Conservation (phyloP, 2,329 filamentous ascomycete species). For the Ophiobolus disseminans region DNA sequence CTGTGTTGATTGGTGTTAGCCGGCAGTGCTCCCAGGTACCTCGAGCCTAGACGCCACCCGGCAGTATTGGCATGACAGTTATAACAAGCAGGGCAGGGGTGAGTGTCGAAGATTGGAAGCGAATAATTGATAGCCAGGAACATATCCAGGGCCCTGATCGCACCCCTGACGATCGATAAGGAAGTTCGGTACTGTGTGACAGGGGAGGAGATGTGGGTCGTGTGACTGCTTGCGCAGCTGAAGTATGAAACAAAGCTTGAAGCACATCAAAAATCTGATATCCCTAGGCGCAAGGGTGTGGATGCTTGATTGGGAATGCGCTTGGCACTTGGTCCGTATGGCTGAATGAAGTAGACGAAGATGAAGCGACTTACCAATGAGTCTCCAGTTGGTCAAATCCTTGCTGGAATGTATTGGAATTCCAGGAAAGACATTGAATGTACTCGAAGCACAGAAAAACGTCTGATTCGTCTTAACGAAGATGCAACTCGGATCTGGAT, state of each 20-base stretch:
- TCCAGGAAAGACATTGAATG: conserved; percentile 61
- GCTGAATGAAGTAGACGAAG: background rate
- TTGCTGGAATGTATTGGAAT: conserved; percentile 62
- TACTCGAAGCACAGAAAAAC: conserved; percentile 61
- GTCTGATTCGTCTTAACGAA: conserved; percentile 53
- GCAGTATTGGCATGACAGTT: background rate
- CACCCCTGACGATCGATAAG: conserved; percentile 15
- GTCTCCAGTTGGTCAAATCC: conserved; percentile 60
- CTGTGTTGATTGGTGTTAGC: conserved; percentile 12
- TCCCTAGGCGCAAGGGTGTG: background rate
- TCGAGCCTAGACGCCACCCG: no score
- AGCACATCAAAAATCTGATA: background rate
- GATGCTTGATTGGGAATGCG: background rate
- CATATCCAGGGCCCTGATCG: conserved; percentile 1
- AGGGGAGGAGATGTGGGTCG: conserved; percentile 1
- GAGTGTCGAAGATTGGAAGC: conserved; percentile 9
- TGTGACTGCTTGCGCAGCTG: conserved; percentile 1
- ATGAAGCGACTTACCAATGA: conserved; percentile 41
- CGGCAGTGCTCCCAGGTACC: background rate
- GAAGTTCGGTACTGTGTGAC: conserved; percentile 1
- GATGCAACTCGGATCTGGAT: conserved; percentile 59
- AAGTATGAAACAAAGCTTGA: background rate
- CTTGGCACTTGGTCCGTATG: background rate
- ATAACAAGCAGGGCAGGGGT: background rate
- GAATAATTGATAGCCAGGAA: conserved; percentile 8